phyloP scores from a whole-genome alignment of 345 rosid species.

The Leavenworthia alabamica region DNA sequence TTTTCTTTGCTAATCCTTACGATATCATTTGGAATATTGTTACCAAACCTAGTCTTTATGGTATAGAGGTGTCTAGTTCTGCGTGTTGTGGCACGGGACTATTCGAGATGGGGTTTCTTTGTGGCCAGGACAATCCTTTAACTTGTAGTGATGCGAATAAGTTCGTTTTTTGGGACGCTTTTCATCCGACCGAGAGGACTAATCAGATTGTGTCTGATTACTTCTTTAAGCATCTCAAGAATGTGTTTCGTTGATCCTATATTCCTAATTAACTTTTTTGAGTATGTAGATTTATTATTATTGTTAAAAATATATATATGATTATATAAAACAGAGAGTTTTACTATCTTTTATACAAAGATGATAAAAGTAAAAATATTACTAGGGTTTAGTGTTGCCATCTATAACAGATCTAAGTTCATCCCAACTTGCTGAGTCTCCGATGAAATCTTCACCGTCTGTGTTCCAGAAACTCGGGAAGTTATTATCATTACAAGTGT shows the following conservation, averaged over 20 bases:
- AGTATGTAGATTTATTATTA: background rate
- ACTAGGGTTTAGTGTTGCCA: constrained; percentile 24
- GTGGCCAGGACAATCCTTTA: constrained; percentile 30
- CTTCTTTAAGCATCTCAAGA: constrained; percentile 24
- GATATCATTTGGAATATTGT: constrained; percentile 37
- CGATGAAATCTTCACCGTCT: constrained; percentile 38
- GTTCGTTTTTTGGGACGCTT: constrained; percentile 45
- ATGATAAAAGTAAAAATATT: background rate
- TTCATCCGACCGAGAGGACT: constrained; percentile 32
- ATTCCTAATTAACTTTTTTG: background rate
- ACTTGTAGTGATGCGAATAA: constrained; percentile 58
- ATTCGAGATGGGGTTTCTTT: constrained; percentile 61
- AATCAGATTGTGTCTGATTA: constrained; percentile 28
- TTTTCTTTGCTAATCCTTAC: constrained; percentile 43
- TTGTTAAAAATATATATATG: background rate
- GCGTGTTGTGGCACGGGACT: constrained; percentile 63
- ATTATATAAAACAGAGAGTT: background rate
- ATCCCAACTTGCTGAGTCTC: constrained; percentile 53
- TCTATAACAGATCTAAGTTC: constrained; percentile 61
- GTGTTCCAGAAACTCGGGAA: constrained; percentile 32
- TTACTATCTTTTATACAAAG: constrained; percentile 10
- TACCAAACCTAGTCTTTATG: constrained; percentile 35
- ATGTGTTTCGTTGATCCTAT: constrained; percentile 15
- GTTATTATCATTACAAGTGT: constrained; percentile 20
- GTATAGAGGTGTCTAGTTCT: constrained; percentile 43